Base-by-base conservation (phyloP, 306 rosid genomes). In the Quercus agrifolia region DNA sequence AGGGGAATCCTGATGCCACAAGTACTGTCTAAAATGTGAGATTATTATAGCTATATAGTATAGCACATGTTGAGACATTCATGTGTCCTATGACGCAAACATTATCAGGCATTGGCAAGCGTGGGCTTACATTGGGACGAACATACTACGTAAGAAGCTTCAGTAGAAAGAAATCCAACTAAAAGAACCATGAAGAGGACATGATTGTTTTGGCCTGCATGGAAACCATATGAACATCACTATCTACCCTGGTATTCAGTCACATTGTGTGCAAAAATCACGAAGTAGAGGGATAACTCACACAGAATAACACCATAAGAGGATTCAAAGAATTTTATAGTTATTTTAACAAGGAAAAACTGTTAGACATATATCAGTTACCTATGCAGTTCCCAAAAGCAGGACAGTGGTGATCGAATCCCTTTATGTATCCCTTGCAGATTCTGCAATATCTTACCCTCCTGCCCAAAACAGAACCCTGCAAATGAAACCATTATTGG, bases 351-450 rank as follows among this genome's bases (percentile, higher is more conserved):
- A 15, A 28, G 63, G 30, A 11, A 75, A 55, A 8, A 54, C 25
- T n/a, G 31, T 25, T 28, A 46, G 20, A 28, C 7, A 73, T 14
- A 58, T 5, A 4, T 17, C 56, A 31, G 62, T 68, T 71, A 86
- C 90, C 92, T 52, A 88, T 81, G 73, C 92, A 88, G 74, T 81
- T 88, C 59, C 89, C 89, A 72, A 88, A 88, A 66, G 90, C 88
- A 69, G 88, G 92, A 73, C 90, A 84, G 73, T 88, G 92, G 64
- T 88, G 92, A 58, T 86, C 88, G 44, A 81, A 79, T 23, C 82
- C 88, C 74, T 74, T 79, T 57, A 86, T 74, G 44, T 67, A 38
- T 54, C 74, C 79, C 68, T 84, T 70, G 82, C 88, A 88, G 72
- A 5, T 79, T 57, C 57, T 78, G 78, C 89, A 88, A 71, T 80